phyloP scores from a whole-genome alignment of 2,329 filamentous ascomycete species.

The Hymenoscyphus fructigenus region DNA sequence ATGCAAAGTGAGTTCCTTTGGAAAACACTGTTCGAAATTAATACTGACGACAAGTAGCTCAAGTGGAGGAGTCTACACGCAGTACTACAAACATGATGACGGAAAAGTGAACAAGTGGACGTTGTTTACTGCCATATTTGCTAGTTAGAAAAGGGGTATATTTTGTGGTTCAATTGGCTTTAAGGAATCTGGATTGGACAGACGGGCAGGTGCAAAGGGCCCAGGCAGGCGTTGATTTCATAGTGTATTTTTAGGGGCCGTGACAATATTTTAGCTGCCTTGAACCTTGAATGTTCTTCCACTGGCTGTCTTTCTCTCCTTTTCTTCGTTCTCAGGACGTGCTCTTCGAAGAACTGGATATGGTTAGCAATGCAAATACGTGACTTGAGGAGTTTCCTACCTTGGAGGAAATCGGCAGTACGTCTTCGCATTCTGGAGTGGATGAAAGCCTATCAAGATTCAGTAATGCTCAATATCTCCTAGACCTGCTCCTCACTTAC shows the following conservation, averaged over 20 bases:
- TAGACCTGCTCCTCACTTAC: slow-evolving; percentile 39
- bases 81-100: slow-evolving; percentile 18
- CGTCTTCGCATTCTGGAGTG: slow-evolving; percentile 97
- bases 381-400: slow-evolving; percentile 48
- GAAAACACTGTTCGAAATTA: not conserved
- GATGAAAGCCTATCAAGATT: slow-evolving; percentile 72
- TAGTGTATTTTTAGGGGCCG: not conserved
- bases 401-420: slow-evolving; percentile 97
- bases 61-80: slow-evolving; percentile 16
- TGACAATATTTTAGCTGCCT: slow-evolving; percentile 28
- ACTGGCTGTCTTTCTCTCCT: slow-evolving; percentile 96
- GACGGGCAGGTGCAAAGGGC: not conserved
- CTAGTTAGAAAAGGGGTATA: not conserved
- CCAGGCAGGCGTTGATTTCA: not conserved
- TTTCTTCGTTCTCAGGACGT: slow-evolving; percentile 91
- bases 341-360: slow-evolving; percentile 85
- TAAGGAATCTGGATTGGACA: not conserved
- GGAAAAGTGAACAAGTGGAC: slow-evolving; percentile 17
- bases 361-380: slow-evolving; percentile 37
- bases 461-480: not conserved
- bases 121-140: slow-evolving; percentile 7
- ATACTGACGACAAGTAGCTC: slow-evolving; percentile 4
- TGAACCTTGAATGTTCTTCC: slow-evolving; percentile 77
- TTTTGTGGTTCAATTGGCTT: not conserved
- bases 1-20: slow-evolving; percentile 7